A percentile compares a stretch with the other conserved stretches of the same genome.
These are phyloP conservation scores for Xylogone sp. DNA, from an alignment of 2,329 filamentous ascomycete species.

Conservation along the genomic window DNA sequence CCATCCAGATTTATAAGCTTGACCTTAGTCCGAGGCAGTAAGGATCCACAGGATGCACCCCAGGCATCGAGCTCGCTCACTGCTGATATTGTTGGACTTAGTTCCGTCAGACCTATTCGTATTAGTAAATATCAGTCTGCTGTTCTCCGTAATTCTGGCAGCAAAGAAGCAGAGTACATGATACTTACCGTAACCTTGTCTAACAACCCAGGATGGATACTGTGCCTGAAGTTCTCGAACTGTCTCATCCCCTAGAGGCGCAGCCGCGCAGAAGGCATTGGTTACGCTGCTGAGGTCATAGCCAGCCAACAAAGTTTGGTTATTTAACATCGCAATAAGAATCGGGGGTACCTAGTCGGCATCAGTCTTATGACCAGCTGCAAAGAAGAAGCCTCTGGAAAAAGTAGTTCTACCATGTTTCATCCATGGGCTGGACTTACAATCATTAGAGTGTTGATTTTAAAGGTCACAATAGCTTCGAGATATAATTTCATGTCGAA, in stretches of 20 bases:
- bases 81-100: conserved; percentile 63
- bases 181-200: conserved; percentile 66
- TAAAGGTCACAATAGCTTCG: conserved; percentile 61
- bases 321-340: conserved; percentile 71
- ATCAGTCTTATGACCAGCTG: too few species aligned
- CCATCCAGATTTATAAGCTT: conserved; percentile 68
- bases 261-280: conserved; percentile 69
- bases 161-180: too few species aligned
- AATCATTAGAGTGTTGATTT: conserved; percentile 63
- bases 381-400: too few species aligned
- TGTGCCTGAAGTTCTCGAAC: conserved; percentile 57
- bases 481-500: conserved; percentile 70
- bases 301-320: conserved; percentile 53
- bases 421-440: too few species aligned
- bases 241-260: conserved; percentile 72
- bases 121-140: too few species aligned
- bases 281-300: conserved; percentile 69
- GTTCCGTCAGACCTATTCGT: conserved; percentile 67
- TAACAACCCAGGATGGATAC: conserved; percentile 61
- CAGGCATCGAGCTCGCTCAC: conserved; percentile 60
- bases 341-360: conserved; percentile 69
- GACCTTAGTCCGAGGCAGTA: conserved; percentile 61
- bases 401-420: background rate
- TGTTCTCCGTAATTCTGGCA: too few species aligned
- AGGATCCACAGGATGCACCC: conserved; percentile 67